A percentile compares a stretch with the other conserved stretches of the same genome.
Evolutionary conservation across 2,329 filamentous ascomycete genomes (phyloP).

Genomic region (Calonectria honghensis): DNA sequence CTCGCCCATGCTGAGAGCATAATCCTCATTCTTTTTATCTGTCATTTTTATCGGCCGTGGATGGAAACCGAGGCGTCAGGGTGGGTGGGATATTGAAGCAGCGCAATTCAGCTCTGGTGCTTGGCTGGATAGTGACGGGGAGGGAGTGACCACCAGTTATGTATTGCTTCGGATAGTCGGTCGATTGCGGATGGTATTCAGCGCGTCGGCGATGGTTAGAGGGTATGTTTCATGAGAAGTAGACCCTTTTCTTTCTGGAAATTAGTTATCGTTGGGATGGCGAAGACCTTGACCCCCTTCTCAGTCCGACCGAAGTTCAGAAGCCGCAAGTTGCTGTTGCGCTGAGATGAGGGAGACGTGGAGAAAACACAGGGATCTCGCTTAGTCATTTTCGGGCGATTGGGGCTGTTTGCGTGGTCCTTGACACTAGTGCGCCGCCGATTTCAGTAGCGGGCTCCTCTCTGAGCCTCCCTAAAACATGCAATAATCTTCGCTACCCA

Average conservation of each 20-base stretch:
- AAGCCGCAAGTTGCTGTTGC: conserved; percentile 12
- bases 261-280: conserved; percentile 9
- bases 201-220: neutral
- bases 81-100: conserved; percentile 4
- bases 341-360: conserved; percentile 42
- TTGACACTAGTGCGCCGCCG: conserved; percentile 9
- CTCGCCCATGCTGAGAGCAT: conserved; percentile 81
- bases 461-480: conserved; percentile 25
- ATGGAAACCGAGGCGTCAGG: conserved; percentile 55
- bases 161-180: neutral
- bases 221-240: neutral
- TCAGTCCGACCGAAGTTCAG: conserved; percentile 22
- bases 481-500: conserved; percentile 5
- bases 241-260: neutral
- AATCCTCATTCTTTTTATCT: conserved; percentile 93
- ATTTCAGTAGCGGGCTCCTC: conserved; percentile 6
- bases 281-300: conserved; percentile 30
- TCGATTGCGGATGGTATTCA: neutral
- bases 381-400: conserved; percentile 30
- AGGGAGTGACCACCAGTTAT: neutral
- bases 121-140: neutral
- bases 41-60: conserved; percentile 74
- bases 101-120: neutral
- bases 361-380: conserved; percentile 35
- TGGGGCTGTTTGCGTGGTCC: conserved; percentile 24